Evolutionary conservation across 2,329 filamentous ascomycete species (phyloP), one percentile per base, ranked within the genome.

Genomic region (Akanthomyces dipterigenus): DNA sequence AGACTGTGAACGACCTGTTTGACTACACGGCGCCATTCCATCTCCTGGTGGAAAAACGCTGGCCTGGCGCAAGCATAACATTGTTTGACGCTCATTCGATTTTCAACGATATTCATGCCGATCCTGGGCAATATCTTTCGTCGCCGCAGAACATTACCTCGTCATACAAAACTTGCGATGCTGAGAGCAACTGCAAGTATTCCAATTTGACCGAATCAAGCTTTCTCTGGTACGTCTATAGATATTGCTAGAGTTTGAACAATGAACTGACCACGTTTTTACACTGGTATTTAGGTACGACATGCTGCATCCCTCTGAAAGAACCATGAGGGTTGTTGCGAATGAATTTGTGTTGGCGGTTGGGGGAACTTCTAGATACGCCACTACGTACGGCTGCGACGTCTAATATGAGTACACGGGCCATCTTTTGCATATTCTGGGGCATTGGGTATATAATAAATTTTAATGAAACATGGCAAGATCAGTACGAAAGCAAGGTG

Each of bases 271-370:
- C 42, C 1, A 1, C 5, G 6, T 31, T 45, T 38, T 57, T 38
- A 1, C 2, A 5, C 3, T 8, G 2, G 16, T 7, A 24, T 20
- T n/a, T 46, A 77, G 75, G 75, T 81, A 80, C 67, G 89, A 93
- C 72, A 82, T 86, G 69, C 71, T 93, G 69, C 90, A 93, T 75
- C 88, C 88, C 0, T 86, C 85, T 34, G 80, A 86, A 72, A 82
- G 84, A 72, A 81, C 86, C 72, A 71, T 73, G 43, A 69, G 75
- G 61, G 70, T 78, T 40, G 71, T 79, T 53, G 76, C 72, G 7
- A 61, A 72, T 20, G 69, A 77, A 58, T 80, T 81, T 60, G 67
- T 78, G 31, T 72, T 76, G 5, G 72, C 76, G 16, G 68, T 78
- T 3, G 63, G 67, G 0, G 75, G 76, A 11, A 72, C 68, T n/a